Evolutionary conservation across 768 basidiomycete species (phyloP).

Genomic region (Termitomyces sp.): DNA sequence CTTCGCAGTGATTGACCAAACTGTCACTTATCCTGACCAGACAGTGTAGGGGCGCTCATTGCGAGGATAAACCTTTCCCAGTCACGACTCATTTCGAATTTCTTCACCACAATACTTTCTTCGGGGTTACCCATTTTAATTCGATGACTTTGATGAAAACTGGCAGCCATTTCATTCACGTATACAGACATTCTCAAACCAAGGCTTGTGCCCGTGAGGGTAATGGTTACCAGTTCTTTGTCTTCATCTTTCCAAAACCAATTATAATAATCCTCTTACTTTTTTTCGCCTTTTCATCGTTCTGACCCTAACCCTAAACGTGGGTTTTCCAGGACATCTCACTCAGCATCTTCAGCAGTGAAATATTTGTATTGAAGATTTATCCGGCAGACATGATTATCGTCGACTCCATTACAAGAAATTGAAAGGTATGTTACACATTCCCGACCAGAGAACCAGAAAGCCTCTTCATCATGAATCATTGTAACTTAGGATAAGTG

Average conservation of each 20-base stretch:
- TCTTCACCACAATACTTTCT: not conserved
- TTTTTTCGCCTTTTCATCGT: not conserved
- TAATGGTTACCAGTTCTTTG: not conserved
- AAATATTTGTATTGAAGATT: not conserved
- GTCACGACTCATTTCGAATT: not conserved
- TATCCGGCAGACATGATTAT: not conserved
- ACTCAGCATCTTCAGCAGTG: not conserved
- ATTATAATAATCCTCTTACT: not conserved
- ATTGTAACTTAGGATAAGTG: conserved; percentile 5
- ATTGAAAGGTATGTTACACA: not conserved
- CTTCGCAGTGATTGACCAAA: not conserved
- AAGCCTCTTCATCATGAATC: no score
- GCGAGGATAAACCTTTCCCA: not conserved
- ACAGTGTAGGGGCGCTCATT: not conserved
- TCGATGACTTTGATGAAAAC: not conserved
- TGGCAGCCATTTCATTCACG: not conserved
- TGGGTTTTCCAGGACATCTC: not conserved
- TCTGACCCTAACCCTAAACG: not conserved
- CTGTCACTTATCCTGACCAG: not conserved
- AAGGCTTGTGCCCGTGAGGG: not conserved
- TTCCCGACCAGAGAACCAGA: not conserved
- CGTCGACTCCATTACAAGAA: not conserved
- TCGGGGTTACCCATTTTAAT: not conserved
- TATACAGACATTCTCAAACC: not conserved
- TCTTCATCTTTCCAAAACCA: no score